Evolutionary conservation across 495 filamentous ascomycete genomes (phyloP).

Genomic region (Aspergillus diversus): DNA sequence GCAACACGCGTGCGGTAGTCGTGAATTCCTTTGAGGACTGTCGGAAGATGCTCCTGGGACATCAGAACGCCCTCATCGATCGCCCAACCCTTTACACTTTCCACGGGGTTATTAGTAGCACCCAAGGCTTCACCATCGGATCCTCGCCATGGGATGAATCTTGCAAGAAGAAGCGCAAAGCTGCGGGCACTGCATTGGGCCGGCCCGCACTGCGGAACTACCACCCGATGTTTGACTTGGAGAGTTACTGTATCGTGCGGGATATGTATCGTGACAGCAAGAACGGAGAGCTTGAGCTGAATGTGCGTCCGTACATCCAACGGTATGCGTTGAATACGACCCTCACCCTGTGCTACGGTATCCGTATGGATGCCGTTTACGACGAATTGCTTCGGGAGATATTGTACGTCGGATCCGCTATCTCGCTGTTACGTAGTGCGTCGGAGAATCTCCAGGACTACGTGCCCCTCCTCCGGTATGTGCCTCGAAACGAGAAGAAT

Average conservation of each 20-base stretch:
- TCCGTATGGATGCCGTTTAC: constrained; percentile 56
- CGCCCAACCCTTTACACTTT: constrained; percentile 53
- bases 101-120: constrained; percentile 51
- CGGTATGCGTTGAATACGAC: constrained; percentile 56
- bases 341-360: constrained; percentile 56
- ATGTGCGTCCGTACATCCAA: constrained; percentile 49
- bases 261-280: constrained; percentile 49
- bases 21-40: constrained; percentile 53
- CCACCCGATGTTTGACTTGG: constrained; percentile 55
- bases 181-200: constrained; percentile 49
- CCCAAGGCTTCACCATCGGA: constrained; percentile 50
- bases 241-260: constrained; percentile 51
- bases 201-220: constrained; percentile 51
- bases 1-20: constrained; percentile 54
- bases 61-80: constrained; percentile 52
- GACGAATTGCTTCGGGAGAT: constrained; percentile 55
- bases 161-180: constrained; percentile 56
- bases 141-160: constrained; percentile 55
- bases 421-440: constrained; percentile 51
- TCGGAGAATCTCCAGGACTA: constrained; percentile 58
- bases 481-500: constrained; percentile 54
- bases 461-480: constrained; percentile 48
- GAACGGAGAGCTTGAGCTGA: constrained; percentile 42
- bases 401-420: constrained; percentile 52
- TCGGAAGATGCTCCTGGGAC: constrained; percentile 47